Base-by-base conservation (phyloP, 495 filamentous ascomycete genomes). In the Hypoxylon rickii region DNA sequence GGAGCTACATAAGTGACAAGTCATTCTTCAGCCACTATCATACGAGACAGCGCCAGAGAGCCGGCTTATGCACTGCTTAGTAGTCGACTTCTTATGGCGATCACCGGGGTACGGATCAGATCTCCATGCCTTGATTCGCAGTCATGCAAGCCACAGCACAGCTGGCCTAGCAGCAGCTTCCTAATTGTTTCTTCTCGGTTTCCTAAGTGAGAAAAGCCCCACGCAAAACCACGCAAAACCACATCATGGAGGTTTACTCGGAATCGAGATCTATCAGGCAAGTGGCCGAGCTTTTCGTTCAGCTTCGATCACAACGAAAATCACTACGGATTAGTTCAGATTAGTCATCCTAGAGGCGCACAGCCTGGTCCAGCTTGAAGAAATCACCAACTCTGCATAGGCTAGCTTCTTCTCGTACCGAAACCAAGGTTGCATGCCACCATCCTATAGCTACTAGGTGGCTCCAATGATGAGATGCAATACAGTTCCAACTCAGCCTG, bases 21-120 rank as follows among this genome's bases (percentile, higher is more conserved):
- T 63, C 60, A 55, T 44, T 44, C 50, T 39, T 51, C 46, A 58
- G 54, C 49, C 50, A 44, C 54, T 51, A 59, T 59, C 49, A 26
- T 63, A 59, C 44, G 54, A 58, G 45, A 37, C 47, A 19, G 46
- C 32, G 17, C 37, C 20, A 39, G 39, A 44, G 18, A 11, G 22
- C 53, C 53, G 43, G 36, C 59, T 63, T 57, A 54, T 38, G n/a
- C 47, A 21, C 29, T 43, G 53, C 53, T 58, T 63, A 63, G 59
- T 47, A 58, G 24, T 45, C 38, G 8, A 54, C 19, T 34, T 55
- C 39, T 42, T 63, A 58, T 63, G 54, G 22, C 60, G 60, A 63
- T 63, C 55, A 55, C 44, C 26, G 36, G 55, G 49, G 55, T 31
- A 46, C 40, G 38, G 53, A 45, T 49, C 37, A 32, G 47, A 44